Base-by-base conservation (phyloP, 176 grass and related monocot genomes). In the Oryza rufipogon region DNA sequence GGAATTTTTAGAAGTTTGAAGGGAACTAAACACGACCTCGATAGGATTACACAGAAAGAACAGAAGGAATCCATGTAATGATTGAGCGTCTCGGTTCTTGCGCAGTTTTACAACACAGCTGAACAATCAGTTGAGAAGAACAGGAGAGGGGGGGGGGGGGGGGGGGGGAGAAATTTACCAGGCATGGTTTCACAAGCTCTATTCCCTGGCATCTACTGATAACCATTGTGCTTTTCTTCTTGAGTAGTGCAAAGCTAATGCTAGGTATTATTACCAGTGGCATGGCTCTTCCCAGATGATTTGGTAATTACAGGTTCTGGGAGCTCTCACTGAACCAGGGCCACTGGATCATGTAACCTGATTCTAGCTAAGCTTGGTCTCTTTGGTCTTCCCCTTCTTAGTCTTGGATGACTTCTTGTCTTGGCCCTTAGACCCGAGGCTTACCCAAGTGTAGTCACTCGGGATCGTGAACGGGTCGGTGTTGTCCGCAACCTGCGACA, bases 361-460 rank as follows among this genome's bases (percentile, higher is more conserved):
- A 63, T 63, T 61, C 65, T 65, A 78, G 75, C 52, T 75, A 76
- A 78, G 75, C 52, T 75, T 68, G 25, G 65, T 80, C 71, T 81
- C 86, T 86, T 87, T 94, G 71, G 70, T 72, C 65, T 98, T 90
- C 61, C 91, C 89, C 80, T 89, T 94, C 64, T 84, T 96, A 66
- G 87, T 79, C 79, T 95, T 93, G 71, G 85, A 89, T 52, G 83
- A 84, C 48, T 87, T 98, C 80, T 85, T 89, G 68, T 88, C 88
- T 17, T 92, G 86, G 67, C 54, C 87, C 77, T 91, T 99, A 42
- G 91, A 89, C 67, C 90, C 89, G 15, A 85, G 77, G 78, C 49
- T 90, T 22, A 95, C 86, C 96, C 96, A 99, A 83, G 87, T 92
- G 78, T 94, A 99, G 83, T 94, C 87, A 17, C 83, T 92, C 5